A percentile compares a stretch with the other conserved stretches of the same genome.
phyloP scores from a whole-genome alignment of 306 rosid genomes.

The Adenanthera pavonina region DNA sequence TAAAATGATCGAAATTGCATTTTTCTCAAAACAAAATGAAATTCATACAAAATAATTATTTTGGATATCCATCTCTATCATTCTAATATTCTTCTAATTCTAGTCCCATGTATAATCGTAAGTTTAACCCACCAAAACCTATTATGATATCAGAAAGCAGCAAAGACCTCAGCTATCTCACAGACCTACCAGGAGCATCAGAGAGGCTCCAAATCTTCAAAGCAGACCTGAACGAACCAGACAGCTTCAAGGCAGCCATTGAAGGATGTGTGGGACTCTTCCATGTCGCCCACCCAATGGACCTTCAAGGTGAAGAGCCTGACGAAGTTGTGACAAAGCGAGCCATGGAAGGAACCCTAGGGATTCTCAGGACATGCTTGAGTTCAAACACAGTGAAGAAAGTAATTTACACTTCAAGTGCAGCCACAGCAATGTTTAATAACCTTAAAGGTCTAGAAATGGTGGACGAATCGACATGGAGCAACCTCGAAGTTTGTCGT shows the following conservation, averaged over 20 bases:
- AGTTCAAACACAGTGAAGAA: conserved; percentile 56
- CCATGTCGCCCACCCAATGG: conserved; percentile 60
- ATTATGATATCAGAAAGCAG: conserved; percentile 3
- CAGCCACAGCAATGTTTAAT: conserved; percentile 33
- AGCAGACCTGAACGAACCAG: conserved; percentile 46
- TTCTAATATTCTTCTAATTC: too few species aligned
- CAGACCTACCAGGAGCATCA: conserved; percentile 52
- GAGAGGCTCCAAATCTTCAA: conserved; percentile 45
- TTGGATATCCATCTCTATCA: too few species aligned
- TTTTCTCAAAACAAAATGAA: too few species aligned
- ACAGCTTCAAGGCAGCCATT: conserved; percentile 50
- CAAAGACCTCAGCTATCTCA: conserved; percentile 57
- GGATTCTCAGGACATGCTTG: conserved; percentile 52
- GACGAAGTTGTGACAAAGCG: conserved; percentile 47
- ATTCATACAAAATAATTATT: too few species aligned
- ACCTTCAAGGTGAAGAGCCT: conserved; percentile 41
- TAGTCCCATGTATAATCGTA: neutral
- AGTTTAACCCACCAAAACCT: neutral
- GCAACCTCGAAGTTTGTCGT: conserved; percentile 49
- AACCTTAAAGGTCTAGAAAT: neutral
- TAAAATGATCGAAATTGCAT: too few species aligned
- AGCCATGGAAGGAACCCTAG: conserved; percentile 54
- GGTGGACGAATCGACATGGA: conserved; percentile 63
- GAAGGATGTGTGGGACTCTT: conserved; percentile 61
- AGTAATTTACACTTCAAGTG: conserved; percentile 62